A percentile compares a stretch with the other conserved stretches of the same genome.
These are phyloP conservation scores for Huntiella abstrusa DNA, from an alignment of 2,329 filamentous ascomycete species.

Conservation along the genomic window DNA sequence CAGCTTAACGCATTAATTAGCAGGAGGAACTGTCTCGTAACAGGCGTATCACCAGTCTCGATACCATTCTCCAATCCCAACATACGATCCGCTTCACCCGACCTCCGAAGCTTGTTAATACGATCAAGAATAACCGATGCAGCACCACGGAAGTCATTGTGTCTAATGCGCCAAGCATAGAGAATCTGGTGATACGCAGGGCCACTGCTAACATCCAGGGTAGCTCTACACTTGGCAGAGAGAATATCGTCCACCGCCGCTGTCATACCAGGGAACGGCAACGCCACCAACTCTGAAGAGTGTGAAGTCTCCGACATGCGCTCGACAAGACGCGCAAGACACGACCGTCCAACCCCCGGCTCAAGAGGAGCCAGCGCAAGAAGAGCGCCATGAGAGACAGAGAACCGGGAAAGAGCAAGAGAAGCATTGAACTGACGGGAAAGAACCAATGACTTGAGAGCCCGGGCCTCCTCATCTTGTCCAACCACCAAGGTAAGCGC, in stretches of 20 bases:
- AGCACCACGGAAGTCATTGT: conserved; percentile 69
- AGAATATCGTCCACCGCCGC: conserved; percentile 66
- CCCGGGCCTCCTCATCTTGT: conserved; percentile 12
- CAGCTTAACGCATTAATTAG: conserved; percentile 87
- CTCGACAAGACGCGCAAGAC: conserved; percentile 49
- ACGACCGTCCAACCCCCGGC: conserved; percentile 48
- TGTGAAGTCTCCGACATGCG: conserved; percentile 50
- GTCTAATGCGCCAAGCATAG: conserved; percentile 74
- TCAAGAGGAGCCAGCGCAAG: conserved; percentile 47
- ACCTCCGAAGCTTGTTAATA: conserved; percentile 39
- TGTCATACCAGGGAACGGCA: conserved; percentile 64
- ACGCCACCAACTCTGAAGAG: conserved; percentile 46
- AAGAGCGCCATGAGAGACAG: conserved; percentile 64
- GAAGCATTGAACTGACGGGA: conserved; percentile 71
- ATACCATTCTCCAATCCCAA: conserved; percentile 26
- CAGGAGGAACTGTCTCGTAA: conserved; percentile 64
- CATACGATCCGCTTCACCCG: conserved; percentile 27
- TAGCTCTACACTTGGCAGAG: conserved; percentile 48
- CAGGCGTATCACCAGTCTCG: conserved; percentile 41
- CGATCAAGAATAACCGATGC: conserved; percentile 44
- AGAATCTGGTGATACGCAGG: conserved; percentile 82
- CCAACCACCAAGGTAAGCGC: conserved; percentile 44
- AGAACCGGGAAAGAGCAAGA: conserved; percentile 59
- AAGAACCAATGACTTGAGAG: conserved; percentile 47
- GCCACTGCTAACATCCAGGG: conserved; percentile 42